Percentiles rank a stretch among this genome's conserved stretches.
Conservation (phyloP, 1,284 basidiomycete genomes). For the Ustilago nuda region DNA sequence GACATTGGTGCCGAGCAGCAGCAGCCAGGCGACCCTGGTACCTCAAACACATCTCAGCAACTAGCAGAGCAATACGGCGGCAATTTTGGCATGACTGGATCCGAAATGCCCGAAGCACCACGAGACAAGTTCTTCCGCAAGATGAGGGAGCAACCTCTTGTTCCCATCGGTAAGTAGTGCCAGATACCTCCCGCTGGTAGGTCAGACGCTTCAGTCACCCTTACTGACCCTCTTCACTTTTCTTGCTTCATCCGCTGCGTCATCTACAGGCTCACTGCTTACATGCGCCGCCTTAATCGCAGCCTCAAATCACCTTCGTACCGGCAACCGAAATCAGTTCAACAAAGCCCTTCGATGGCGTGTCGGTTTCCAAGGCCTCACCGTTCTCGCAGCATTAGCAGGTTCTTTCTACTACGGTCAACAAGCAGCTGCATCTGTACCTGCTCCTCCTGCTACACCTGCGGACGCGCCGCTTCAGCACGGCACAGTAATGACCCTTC, state of each 20-base stretch:
- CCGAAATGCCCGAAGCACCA: slow-evolving; percentile 43
- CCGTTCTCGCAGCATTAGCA: slow-evolving; percentile 61
- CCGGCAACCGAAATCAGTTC: slow-evolving; percentile 64
- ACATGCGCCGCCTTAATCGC: slow-evolving; percentile 64
- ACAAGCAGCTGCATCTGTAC: slow-evolving; percentile 29
- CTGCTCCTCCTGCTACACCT: slow-evolving; percentile 22
- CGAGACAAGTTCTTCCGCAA: slow-evolving; percentile 64
- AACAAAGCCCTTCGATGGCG: slow-evolving; percentile 66
- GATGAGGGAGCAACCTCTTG: slow-evolving; percentile 65
- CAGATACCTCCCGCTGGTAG: neutral
- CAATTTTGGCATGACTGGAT: slow-evolving; percentile 1
- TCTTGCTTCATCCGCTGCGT: neutral
- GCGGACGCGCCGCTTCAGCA: slow-evolving; percentile 31
- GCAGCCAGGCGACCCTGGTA: slow-evolving; percentile 31
- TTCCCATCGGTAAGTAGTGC: slow-evolving; percentile 64
- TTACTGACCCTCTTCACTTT: neutral
- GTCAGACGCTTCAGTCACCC: neutral
- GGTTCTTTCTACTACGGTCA: slow-evolving; percentile 62
- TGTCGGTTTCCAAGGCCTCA: slow-evolving; percentile 66
- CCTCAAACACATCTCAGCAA: neutral
- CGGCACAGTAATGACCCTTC: slow-evolving; percentile 32
- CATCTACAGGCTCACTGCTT: slow-evolving; percentile 55
- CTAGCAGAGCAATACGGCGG: slow-evolving; percentile 6
- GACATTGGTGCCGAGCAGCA: slow-evolving; percentile 42
- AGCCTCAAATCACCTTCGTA: slow-evolving; percentile 63